Percentiles rank a stretch among this genome's conserved stretches.
Conservation (phyloP, 139 green algal species). For the Auxenochlorella pyrenoidosa region DNA sequence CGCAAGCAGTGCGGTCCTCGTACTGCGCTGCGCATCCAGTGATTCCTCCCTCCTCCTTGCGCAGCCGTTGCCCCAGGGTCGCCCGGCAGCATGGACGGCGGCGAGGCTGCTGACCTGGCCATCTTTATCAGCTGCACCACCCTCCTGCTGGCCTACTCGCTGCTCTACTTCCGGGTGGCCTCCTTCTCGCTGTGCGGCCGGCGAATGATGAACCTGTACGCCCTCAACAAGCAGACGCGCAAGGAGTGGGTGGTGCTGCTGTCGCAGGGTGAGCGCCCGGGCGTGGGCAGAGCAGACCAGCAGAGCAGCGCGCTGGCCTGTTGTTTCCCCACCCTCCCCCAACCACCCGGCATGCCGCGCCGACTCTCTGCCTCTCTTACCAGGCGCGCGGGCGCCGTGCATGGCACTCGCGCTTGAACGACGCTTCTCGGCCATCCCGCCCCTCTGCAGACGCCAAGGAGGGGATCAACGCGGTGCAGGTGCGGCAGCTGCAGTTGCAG, state of each 20-base stretch:
- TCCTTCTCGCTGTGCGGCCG: background rate
- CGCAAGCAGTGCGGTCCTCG: no score
- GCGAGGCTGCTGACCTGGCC: conserved; percentile 10
- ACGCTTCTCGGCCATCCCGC: no score
- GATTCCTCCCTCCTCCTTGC: no score
- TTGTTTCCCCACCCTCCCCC: no score
- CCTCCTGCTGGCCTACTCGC: background rate
- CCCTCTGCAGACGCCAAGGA: conserved; percentile 28
- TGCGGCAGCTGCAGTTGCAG: background rate
- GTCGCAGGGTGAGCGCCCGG: background rate
- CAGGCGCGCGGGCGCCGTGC: no score
- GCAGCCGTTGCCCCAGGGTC: background rate
- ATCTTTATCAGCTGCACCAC: background rate
- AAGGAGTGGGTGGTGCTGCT: conserved; percentile 12
- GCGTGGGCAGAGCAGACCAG: no score
- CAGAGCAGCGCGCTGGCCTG: no score
- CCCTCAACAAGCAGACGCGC: background rate
- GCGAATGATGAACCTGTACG: background rate
- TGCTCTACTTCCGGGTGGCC: conserved; percentile 6
- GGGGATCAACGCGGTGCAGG: conserved; percentile 20
- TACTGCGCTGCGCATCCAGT: no score
- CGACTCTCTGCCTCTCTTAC: no score
- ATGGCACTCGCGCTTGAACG: no score
- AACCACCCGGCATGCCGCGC: no score
- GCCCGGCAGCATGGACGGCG: background rate